Conservation (phyloP, 495 filamentous ascomycete species). For the Talaromyces borbonicus region DNA sequence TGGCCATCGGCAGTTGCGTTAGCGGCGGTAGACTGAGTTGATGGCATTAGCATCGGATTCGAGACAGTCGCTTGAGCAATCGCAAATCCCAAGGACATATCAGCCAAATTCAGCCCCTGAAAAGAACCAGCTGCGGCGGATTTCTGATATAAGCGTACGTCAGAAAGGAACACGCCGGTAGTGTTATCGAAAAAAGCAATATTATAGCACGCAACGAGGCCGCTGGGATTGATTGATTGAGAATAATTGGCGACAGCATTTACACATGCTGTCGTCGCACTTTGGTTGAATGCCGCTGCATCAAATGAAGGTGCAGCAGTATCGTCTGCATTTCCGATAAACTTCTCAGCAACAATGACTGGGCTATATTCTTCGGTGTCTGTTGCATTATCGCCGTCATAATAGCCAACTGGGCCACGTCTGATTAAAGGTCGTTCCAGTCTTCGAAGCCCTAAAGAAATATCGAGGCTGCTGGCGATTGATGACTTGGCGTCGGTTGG, state of each 20-base stretch:
- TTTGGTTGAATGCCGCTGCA: slow-evolving; percentile 21
- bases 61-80: slow-evolving; percentile 51
- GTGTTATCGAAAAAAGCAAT: slow-evolving; percentile 49
- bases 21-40: neutral
- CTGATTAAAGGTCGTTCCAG: neutral
- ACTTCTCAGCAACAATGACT: neutral
- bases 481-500: neutral
- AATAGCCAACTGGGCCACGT: neutral
- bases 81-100: slow-evolving; percentile 47
- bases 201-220: slow-evolving; percentile 73
- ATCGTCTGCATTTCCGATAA: neutral
- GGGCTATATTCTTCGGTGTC: neutral
- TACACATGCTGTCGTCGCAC: slow-evolving; percentile 41
- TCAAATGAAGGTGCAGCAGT: slow-evolving; percentile 4
- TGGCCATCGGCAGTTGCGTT: neutral
- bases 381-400: neutral
- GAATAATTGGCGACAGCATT: slow-evolving; percentile 34
- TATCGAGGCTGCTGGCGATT: neutral
- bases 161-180: slow-evolving; percentile 59
- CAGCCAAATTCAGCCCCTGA: slow-evolving; percentile 38
- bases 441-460: neutral
- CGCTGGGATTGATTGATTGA: slow-evolving; percentile 50
- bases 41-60: neutral
- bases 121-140: slow-evolving; percentile 47
- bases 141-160: slow-evolving; percentile 58